A percentile compares a stretch with the other conserved stretches of the same genome.
Conservation (phyloP, 805 yeast species). For the Hagleromyces aurorensis region DNA sequence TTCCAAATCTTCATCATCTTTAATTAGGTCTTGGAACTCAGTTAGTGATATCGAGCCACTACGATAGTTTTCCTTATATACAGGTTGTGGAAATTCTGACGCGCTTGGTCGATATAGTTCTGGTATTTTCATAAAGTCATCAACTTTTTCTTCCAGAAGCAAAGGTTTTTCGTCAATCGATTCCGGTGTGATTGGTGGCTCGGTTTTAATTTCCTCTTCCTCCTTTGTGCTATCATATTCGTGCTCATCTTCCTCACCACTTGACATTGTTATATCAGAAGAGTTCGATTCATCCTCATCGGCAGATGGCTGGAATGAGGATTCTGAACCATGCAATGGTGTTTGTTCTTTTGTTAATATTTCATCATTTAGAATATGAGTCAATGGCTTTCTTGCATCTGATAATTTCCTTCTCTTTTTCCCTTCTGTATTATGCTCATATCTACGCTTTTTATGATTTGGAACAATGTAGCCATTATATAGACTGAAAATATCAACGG, state of each 20-base stretch:
- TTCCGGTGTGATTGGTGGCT: slow-evolving; percentile 25
- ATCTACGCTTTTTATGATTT: slow-evolving; percentile 4
- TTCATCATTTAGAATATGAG: slow-evolving; percentile 28
- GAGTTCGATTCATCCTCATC: slow-evolving; percentile 11
- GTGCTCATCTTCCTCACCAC: slow-evolving; percentile 10
- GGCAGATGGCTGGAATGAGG: slow-evolving; percentile 9
- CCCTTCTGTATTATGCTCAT: neutral
- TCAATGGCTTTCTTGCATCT: slow-evolving; percentile 20
- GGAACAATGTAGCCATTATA: slow-evolving; percentile 20
- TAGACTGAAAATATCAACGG: slow-evolving; percentile 31
- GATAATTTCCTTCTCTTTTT: slow-evolving; percentile 10
- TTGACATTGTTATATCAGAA: slow-evolving; percentile 7
- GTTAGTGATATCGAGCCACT: slow-evolving; percentile 28
- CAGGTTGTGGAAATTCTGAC: slow-evolving; percentile 45
- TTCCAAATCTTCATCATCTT: slow-evolving; percentile 68
- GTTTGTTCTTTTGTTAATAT: slow-evolving; percentile 17
- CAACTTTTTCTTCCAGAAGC: slow-evolving; percentile 12
- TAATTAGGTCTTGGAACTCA: slow-evolving; percentile 45
- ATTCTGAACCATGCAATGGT: slow-evolving; percentile 7
- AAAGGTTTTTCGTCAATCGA: slow-evolving; percentile 13
- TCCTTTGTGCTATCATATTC: slow-evolving; percentile 12
- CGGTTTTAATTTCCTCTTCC: slow-evolving; percentile 13
- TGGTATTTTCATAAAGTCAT: slow-evolving; percentile 22
- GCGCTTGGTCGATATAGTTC: slow-evolving; percentile 42
- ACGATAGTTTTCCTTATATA: slow-evolving; percentile 36